A percentile compares a stretch with the other conserved stretches of the same genome.
Conservation (phyloP, 257 asterid genomes). For the Nyctanthes arbortristis region DNA sequence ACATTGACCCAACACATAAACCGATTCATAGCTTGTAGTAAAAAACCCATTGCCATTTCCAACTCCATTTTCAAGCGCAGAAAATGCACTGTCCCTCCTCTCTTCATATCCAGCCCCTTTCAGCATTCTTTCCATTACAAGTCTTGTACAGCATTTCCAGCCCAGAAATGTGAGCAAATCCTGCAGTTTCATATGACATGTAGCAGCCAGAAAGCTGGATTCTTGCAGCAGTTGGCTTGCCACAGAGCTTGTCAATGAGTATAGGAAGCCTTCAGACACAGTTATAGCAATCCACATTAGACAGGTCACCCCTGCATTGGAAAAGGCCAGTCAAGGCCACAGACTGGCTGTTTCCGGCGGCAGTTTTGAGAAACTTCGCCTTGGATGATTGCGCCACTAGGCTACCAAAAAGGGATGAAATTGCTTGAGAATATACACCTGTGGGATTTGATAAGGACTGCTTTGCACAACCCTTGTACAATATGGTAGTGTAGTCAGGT, state of each 20-base stretch:
- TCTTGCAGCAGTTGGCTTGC: too few relatives aligned
- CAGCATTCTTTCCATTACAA: conserved; percentile 67
- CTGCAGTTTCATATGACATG: conserved; percentile 80
- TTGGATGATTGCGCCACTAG: conserved; percentile 86
- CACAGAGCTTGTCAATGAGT: conserved; percentile 85
- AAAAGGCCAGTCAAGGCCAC: conserved; percentile 66
- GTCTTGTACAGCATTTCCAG: conserved; percentile 90
- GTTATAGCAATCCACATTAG: conserved; percentile 77
- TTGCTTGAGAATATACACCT: conserved; percentile 84
- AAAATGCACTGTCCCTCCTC: conserved; percentile 75
- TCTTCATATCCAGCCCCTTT: conserved; percentile 84
- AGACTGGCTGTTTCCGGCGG: conserved; percentile 68
- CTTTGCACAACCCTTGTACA: conserved; percentile 91
- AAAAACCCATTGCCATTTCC: conserved; percentile 54
- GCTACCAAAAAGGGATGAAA: conserved; percentile 75
- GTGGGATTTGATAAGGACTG: conserved; percentile 78
- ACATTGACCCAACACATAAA: conserved; percentile 84
- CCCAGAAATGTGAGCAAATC: conserved; percentile 83
- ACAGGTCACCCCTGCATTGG: too few relatives aligned
- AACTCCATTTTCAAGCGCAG: conserved; percentile 59
- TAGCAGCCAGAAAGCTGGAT: too few relatives aligned
- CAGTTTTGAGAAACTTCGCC: conserved; percentile 65
- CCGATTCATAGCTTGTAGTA: conserved; percentile 54
- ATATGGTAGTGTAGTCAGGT: conserved; percentile 54
- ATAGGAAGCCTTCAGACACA: conserved; percentile 86